Base-by-base conservation (phyloP, 805 yeast genomes). In the Metschnikowia bowlesiae region DNA sequence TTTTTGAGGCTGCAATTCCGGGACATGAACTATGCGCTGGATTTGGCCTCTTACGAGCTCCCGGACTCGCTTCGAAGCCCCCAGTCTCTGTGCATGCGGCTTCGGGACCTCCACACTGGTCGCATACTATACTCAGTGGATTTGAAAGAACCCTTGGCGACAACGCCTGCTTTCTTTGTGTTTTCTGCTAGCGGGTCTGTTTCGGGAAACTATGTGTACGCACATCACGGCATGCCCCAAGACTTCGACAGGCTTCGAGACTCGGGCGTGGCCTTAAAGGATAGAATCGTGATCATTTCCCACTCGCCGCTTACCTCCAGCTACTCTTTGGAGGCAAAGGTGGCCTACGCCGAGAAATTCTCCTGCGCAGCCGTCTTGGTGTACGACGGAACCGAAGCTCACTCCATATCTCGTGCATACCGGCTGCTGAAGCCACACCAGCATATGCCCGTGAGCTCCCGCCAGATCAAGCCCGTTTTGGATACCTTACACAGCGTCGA, bases 91-190 rank as follows among this genome's bases (percentile, higher is more conserved):
- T 43, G 51, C 3, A 46, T 73, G 13, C 49, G 54, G 33, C 51
- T 73, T 8, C 36, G 60, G 5, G 70, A 69, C 42, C 31, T 55
- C 13, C 44, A 54, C 13, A 46, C 52, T 8, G 58, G 54, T 4
- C 55, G 63, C 2, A 51, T 58, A 3, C 58, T 70, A 6, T 70
- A 68, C 52, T 44, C 55, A 2, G 66, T 71, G 4, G 47, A 52
- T 5, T 45, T 71, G 9, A 32, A 34, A 6, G 75, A 70, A 45
- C 59, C 58, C 1, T 49, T 52, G 29, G 57, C 53, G 36, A 37
- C 52, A 8, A 69, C 74, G 0, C 74, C 74, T 2, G 68, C 73
- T 1, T 70, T 53, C 48, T 56, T 60, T 46, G 54, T 59, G 2
- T 63, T 57, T 54, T 71, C 74, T 1, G 37, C 34, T 6, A 60